phyloP scores from a whole-genome alignment of 805 yeast species.

The Pichia californica region DNA sequence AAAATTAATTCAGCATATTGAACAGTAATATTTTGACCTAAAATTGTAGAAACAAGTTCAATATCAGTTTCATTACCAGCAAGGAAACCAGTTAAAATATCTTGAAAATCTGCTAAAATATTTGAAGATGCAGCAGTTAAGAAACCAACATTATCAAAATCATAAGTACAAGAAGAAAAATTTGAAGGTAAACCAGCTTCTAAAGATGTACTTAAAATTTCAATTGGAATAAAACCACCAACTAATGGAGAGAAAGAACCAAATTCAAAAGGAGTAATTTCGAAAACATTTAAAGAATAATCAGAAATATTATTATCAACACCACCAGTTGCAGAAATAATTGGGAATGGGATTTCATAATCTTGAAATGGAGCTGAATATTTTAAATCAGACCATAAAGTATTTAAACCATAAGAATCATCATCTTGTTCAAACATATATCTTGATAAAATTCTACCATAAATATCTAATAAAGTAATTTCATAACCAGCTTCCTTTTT shows the following conservation, averaged over 20 bases:
- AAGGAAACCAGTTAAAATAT: conserved; percentile 11
- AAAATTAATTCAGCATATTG: conserved; percentile 14
- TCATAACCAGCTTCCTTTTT: conserved; percentile 55
- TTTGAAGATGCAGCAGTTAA: conserved; percentile 74
- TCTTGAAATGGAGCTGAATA: conserved; percentile 48
- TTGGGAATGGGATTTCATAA: conserved; percentile 66
- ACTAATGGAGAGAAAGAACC: conserved; percentile 82
- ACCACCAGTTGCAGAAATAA: conserved; percentile 55
- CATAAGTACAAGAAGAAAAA: conserved; percentile 44
- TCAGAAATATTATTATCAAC: conserved; percentile 42
- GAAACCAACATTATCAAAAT: conserved; percentile 75
- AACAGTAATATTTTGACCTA: conserved; percentile 18
- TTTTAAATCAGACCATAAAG: conserved; percentile 49
- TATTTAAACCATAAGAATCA: conserved; percentile 50
- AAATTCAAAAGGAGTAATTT: conserved; percentile 59
- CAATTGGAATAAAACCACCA: conserved; percentile 53
- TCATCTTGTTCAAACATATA: conserved; percentile 55
- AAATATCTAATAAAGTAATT: conserved; percentile 58
- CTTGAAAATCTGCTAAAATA: conserved; percentile 36
- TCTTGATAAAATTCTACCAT: conserved; percentile 65
- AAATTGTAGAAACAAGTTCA: conserved; percentile 4
- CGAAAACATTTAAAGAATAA: conserved; percentile 53
- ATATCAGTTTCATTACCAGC: conserved; percentile 9
- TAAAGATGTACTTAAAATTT: conserved; percentile 61
- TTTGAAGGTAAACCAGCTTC: conserved; percentile 47